Percentiles rank a stretch among this genome's conserved stretches.
These are phyloP conservation scores for Pyrus hybrid DNA, from an alignment of 331 rosid genomes.

Conservation along the genomic window DNA sequence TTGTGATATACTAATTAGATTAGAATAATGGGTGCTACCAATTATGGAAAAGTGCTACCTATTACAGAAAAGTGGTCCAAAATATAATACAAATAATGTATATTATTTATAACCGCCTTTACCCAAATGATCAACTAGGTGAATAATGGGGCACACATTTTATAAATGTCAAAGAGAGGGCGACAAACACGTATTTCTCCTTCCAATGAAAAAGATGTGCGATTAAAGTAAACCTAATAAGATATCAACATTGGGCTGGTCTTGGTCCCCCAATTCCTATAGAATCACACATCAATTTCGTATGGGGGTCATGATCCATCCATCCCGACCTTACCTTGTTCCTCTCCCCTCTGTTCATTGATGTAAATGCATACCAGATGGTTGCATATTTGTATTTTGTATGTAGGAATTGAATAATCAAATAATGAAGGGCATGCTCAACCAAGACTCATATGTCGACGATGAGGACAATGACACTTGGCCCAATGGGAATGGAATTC, in stretches of 20 bases:
- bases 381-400: not conserved
- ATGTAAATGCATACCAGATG: slow-evolving; percentile 13
- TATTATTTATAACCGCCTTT: slow-evolving; percentile 7
- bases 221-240: slow-evolving; percentile 26
- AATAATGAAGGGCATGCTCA: slow-evolving; percentile 7
- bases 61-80: not conserved
- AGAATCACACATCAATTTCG: slow-evolving; percentile 67
- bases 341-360: slow-evolving; percentile 20
- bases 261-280: slow-evolving; percentile 34
- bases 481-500: slow-evolving; percentile 17
- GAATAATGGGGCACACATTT: not conserved
- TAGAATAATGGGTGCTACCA: not conserved
- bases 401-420: not conserved
- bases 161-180: slow-evolving; percentile 27
- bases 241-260: slow-evolving; percentile 31
- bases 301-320: slow-evolving; percentile 33
- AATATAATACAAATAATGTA: not conserved
- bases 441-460: slow-evolving; percentile 20
- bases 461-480: slow-evolving; percentile 38
- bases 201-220: slow-evolving; percentile 38
- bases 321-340: not conserved
- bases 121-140: slow-evolving; percentile 28
- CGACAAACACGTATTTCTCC: slow-evolving; percentile 40
- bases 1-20: too few species aligned
- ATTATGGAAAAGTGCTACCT: not conserved